Evolutionary conservation across 2,329 filamentous ascomycete genomes (phyloP).

Genomic region (Penicillium frequentans): DNA sequence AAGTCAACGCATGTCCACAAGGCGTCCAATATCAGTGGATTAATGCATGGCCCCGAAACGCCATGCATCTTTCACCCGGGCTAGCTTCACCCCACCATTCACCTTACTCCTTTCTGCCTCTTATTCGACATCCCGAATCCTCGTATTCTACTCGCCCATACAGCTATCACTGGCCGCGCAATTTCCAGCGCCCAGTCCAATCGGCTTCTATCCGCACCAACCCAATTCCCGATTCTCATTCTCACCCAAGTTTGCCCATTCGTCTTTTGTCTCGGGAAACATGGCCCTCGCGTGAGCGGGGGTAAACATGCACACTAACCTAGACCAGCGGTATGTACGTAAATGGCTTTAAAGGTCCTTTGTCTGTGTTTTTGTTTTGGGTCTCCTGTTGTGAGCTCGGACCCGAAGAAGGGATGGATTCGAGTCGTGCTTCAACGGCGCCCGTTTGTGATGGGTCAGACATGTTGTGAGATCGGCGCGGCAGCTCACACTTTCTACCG

Average conservation of each 20-base stretch:
- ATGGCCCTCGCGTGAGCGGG: neutral
- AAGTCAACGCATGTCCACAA: neutral
- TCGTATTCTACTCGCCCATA: neutral
- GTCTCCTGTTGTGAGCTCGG: neutral
- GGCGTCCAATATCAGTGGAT: neutral
- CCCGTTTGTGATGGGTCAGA: constrained; percentile 1
- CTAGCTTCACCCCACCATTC: constrained; percentile 1
- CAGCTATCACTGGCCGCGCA: neutral
- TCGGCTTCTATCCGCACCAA: constrained; percentile 6
- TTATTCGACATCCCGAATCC: neutral
- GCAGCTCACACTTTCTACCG: neutral
- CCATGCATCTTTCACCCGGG: constrained; percentile 1
- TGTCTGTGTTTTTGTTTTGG: neutral
- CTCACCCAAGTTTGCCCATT: neutral
- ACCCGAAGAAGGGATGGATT: neutral
- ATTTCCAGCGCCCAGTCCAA: constrained; percentile 1
- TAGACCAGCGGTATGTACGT: neutral
- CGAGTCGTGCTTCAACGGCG: neutral
- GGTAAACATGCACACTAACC: neutral
- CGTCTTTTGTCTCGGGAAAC: neutral
- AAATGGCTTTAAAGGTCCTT: neutral
- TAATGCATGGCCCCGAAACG: neutral
- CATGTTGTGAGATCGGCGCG: neutral
- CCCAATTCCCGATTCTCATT: neutral
- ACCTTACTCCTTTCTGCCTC: neutral